phyloP scores from a whole-genome alignment of 2,329 filamentous ascomycete species.

The Aspergillus brasiliensis region DNA sequence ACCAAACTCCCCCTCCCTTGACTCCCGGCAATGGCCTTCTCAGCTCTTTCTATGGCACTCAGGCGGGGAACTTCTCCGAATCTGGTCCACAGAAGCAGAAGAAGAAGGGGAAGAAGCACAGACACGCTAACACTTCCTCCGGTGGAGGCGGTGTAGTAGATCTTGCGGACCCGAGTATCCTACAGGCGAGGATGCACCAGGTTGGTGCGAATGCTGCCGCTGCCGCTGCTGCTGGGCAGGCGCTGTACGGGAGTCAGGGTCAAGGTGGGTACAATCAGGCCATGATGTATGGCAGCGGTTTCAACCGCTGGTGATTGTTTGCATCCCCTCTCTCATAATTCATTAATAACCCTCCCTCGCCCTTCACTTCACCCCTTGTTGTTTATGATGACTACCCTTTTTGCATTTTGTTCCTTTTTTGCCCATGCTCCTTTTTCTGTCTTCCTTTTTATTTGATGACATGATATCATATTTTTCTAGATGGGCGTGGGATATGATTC shows the following conservation, averaged over 20 bases:
- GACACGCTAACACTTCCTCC: constrained; percentile 99
- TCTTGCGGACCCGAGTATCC: constrained; percentile 99
- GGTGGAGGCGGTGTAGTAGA: constrained; percentile 99
- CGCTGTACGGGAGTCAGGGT: constrained; percentile 82
- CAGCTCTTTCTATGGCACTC: constrained; percentile 86
- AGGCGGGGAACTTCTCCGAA: constrained; percentile 85
- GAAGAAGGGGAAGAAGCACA: constrained; percentile 99
- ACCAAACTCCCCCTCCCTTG: constrained; percentile 86
- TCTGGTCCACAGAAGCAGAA: constrained; percentile 90
- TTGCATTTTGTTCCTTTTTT: constrained; percentile 29
- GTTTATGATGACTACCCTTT: constrained; percentile 25
- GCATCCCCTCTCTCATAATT: constrained; percentile 22
- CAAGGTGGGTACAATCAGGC: constrained; percentile 87
- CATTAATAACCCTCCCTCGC: constrained; percentile 25
- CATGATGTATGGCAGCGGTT: constrained; percentile 76
- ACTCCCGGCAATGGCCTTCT: constrained; percentile 88
- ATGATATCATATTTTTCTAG: constrained; percentile 36
- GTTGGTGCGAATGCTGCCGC: constrained; percentile 67
- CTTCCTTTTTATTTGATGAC: constrained; percentile 31
- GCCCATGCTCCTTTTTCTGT: constrained; percentile 12
- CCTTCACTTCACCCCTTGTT: constrained; percentile 17
- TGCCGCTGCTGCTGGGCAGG: constrained; percentile 72
- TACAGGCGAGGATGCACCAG: constrained; percentile 96
- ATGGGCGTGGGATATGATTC: constrained; percentile 29
- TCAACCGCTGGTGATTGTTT: constrained; percentile 66